Conservation (phyloP, 2,329 filamentous ascomycete genomes). For the Hymenotorrendiella dingleyae region DNA sequence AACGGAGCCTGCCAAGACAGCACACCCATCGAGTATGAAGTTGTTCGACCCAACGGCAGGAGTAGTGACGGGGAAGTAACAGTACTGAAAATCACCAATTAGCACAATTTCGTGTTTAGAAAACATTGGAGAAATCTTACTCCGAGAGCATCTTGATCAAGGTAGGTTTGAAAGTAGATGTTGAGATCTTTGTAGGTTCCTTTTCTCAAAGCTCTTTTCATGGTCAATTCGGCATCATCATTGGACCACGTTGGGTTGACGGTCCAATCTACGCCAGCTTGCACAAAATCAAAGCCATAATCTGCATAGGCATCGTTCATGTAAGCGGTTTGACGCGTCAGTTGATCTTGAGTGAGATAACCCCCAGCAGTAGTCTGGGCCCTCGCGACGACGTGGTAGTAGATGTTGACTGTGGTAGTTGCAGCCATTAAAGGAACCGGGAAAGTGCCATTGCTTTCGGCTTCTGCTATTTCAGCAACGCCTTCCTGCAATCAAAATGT, state of each 20-base stretch:
- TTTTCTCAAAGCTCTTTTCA: slow-evolving; percentile 41
- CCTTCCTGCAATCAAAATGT: too few relatives aligned
- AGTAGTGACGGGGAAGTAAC: not conserved
- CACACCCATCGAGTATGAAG: slow-evolving; percentile 35
- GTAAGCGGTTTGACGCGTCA: slow-evolving; percentile 17
- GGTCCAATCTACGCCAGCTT: slow-evolving; percentile 27
- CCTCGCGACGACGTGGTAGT: slow-evolving; percentile 31
- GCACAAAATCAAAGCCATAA: slow-evolving; percentile 27
- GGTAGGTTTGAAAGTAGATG: slow-evolving; percentile 26
- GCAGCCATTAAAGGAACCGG: too few relatives aligned
- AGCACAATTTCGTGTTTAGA: not conserved
- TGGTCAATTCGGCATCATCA: slow-evolving; percentile 33
- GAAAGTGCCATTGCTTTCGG: too few relatives aligned
- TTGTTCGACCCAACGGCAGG: slow-evolving; percentile 9
- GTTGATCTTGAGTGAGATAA: slow-evolving; percentile 18
- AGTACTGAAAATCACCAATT: not conserved
- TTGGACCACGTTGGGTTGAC: slow-evolving; percentile 29
- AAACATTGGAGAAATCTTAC: not conserved
- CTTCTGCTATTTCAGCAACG: too few relatives aligned
- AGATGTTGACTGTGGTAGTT: slow-evolving; percentile 26
- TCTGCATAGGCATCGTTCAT: slow-evolving; percentile 17
- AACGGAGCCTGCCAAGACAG: slow-evolving; percentile 33
- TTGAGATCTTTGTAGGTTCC: slow-evolving; percentile 30
- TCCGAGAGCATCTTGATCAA: not conserved
- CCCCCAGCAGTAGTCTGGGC: slow-evolving; percentile 20